phyloP scores from a whole-genome alignment of 331 rosid genomes.

The Pyracantha coccinea region DNA sequence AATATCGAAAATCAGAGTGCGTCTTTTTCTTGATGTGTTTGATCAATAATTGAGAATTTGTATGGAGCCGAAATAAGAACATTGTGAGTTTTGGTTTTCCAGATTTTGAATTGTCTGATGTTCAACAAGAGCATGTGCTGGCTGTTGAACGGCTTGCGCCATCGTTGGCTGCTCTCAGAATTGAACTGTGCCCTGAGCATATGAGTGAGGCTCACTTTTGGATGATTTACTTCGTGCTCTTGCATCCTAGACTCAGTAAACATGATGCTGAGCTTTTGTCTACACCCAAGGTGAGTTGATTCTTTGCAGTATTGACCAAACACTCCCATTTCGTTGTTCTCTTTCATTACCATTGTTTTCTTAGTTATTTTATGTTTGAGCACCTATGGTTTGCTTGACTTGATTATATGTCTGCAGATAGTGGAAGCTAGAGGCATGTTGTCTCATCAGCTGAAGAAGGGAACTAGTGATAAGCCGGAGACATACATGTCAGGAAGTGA shows the following conservation, averaged over 20 bases:
- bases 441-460: constrained; percentile 43
- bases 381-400: constrained; percentile 2
- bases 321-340: neutral
- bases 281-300: constrained; percentile 58
- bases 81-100: neutral
- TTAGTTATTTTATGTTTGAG: neutral
- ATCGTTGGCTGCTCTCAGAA: constrained; percentile 65
- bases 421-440: constrained; percentile 68
- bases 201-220: constrained; percentile 87
- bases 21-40: neutral
- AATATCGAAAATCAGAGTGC: neutral
- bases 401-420: constrained; percentile 38
- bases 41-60: neutral
- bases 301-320: neutral
- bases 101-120: constrained; percentile 79
- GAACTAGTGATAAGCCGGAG: constrained; percentile 36
- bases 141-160: constrained; percentile 77
- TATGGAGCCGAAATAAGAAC: neutral
- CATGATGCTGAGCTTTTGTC: constrained; percentile 58
- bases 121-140: constrained; percentile 79
- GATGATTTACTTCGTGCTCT: constrained; percentile 83
- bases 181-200: constrained; percentile 77
- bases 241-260: constrained; percentile 64
- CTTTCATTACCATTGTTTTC: neutral
- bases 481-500: constrained; percentile 24